Base-by-base conservation (phyloP, 805 yeast genomes). In the Jamesozyma rosinii region DNA sequence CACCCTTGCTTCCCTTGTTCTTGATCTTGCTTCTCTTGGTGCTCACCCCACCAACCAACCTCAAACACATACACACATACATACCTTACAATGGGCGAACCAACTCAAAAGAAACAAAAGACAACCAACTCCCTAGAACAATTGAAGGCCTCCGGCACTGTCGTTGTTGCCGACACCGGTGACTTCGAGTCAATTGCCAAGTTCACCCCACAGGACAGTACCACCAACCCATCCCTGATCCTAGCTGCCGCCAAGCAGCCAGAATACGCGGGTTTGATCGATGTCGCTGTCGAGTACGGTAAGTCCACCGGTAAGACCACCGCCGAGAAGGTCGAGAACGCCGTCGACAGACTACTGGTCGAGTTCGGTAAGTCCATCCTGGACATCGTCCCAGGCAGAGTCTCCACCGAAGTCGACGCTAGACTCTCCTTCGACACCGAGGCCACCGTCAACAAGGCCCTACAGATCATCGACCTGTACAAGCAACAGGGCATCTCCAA, bases 341-440 rank as follows among this genome's bases (percentile, higher is more conserved):
- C 98, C 39, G 77, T 90, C 56, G 98, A 92, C 73, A 76, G 85
- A 69, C 73, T 92, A 59, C 78, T 92, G 61, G 95, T 92, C 52
- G 97, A 89, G 71, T 92, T 92, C 66, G 99, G 99, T 70, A 76
- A 77, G 61, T 89, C 85, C 71, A 92, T 92, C 63, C 76, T 92
- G 63, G 76, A 78, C 64, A 86, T 92, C 63, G 96, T 92, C 43
- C 99, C 99, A 56, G 99, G 99, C 61, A 83, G 97, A 74, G 98
- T 92, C 47, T 88, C 97, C 47, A 92, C 99, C 50, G 99, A 92
- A 75, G 97, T 92, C 49, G 99, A 92, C 63, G 98, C 99, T 47
- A 86, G 96, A 71, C 79, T 92, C 60, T 90, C 97, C 33, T 92
- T 88, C 66, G 89, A 92, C 77, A 92, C 83, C 67, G 84, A 87